Evolutionary conservation across 257 asterid species (phyloP).

Genomic region (Forsythia suspensa): DNA sequence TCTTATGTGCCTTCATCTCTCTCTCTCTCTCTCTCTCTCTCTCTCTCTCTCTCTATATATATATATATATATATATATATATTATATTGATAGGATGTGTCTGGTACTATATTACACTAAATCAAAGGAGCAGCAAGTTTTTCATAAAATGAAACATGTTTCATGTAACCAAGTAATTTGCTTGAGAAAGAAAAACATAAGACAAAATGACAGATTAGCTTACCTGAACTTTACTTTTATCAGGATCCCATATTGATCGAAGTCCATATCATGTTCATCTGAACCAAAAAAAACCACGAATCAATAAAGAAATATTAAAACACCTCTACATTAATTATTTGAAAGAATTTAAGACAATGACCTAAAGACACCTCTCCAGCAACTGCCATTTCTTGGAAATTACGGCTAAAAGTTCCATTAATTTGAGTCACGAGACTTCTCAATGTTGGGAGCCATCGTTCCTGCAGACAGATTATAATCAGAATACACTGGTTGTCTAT

Average conservation of each 20-base stretch:
- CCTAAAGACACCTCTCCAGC: constrained; percentile 97
- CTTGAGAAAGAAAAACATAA: neutral
- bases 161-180: neutral
- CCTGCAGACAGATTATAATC: constrained; percentile 54
- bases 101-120: neutral
- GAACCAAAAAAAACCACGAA: constrained; percentile 21
- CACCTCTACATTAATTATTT: constrained; percentile 10
- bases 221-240: constrained; percentile 97
- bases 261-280: constrained; percentile 88
- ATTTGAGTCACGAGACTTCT: constrained; percentile 74
- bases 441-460: constrained; percentile 84
- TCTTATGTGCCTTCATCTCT: neutral
- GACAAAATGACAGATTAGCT: constrained; percentile 20
- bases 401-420: constrained; percentile 77
- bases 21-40: too few species aligned
- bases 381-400: constrained; percentile 98
- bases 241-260: constrained; percentile 84
- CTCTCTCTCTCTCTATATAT: too few species aligned
- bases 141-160: constrained; percentile 3
- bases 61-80: too few species aligned
- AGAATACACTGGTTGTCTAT: constrained; percentile 14
- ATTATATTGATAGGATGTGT: neutral
- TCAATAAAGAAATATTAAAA: constrained; percentile 19
- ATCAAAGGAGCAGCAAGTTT: neutral
- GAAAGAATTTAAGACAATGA: constrained; percentile 24